Conservation (phyloP, 495 filamentous ascomycete genomes). For the Tuber umbilicatum region DNA sequence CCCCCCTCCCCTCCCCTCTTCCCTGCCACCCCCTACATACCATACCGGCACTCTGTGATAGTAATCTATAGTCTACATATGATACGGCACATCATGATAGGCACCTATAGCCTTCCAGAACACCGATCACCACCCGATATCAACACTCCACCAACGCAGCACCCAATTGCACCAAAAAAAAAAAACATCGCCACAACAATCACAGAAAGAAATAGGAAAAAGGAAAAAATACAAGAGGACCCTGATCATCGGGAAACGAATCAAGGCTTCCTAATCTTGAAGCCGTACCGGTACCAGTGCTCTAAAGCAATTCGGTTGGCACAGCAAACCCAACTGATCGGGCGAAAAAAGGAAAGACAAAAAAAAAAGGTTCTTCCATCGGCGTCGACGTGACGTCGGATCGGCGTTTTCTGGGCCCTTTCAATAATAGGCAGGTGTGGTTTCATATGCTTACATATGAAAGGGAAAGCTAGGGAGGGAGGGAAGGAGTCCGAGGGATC, state of each 20-base stretch:
- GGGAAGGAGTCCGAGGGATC: background rate
- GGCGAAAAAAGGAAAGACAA: constrained; percentile 5
- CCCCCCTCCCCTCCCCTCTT: too few species aligned
- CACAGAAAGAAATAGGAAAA: background rate
- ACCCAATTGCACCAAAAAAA: background rate
- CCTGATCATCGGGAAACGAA: background rate
- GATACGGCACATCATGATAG: background rate
- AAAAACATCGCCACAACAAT: background rate
- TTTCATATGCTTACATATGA: background rate
- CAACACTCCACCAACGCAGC: background rate
- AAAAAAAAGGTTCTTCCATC: constrained; percentile 3
- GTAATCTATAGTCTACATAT: too few species aligned
- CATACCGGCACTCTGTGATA: background rate
- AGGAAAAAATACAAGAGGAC: background rate
- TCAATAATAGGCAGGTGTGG: background rate
- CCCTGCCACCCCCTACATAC: background rate
- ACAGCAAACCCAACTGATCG: background rate
- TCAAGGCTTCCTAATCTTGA: background rate
- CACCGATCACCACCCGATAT: background rate
- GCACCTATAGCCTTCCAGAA: background rate
- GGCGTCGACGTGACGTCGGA: constrained; percentile 8
- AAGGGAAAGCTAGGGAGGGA: background rate
- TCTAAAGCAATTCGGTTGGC: background rate
- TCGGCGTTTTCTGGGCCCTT: background rate
- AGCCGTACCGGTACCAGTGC: background rate